These are phyloP conservation scores for Bullera alba DNA, from an alignment of 768 basidiomycete genomes.

Conservation along the genomic window DNA sequence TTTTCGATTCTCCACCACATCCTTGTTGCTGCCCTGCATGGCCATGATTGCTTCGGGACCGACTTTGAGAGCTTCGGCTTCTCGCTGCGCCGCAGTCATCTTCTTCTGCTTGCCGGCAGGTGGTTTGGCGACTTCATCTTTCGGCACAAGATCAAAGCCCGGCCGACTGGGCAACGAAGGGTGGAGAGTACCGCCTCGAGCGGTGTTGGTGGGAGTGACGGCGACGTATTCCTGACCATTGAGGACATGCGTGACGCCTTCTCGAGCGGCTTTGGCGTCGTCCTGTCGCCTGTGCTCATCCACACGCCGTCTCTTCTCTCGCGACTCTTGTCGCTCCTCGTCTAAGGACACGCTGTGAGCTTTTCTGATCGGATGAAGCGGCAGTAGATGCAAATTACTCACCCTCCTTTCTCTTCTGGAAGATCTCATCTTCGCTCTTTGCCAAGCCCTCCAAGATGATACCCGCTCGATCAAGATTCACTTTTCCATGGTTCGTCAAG, in stretches of 20 bases:
- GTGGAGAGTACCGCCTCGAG: constrained; percentile 45
- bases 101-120: constrained; percentile 4
- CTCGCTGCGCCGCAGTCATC: constrained; percentile 11
- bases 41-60: constrained; percentile 20
- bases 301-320: constrained; percentile 77
- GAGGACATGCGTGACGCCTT: constrained; percentile 23
- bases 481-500: constrained; percentile 81
- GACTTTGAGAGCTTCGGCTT: constrained; percentile 7
- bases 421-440: constrained; percentile 91
- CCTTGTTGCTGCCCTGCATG: constrained; percentile 72
- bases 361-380: neutral
- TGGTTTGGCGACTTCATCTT: constrained; percentile 9
- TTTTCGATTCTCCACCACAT: constrained; percentile 80
- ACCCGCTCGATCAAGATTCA: constrained; percentile 78
- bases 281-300: constrained; percentile 51
- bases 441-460: constrained; percentile 94
- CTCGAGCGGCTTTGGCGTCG: constrained; percentile 21
- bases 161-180: constrained; percentile 63
- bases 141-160: constrained; percentile 45
- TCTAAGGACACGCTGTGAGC: constrained; percentile 56
- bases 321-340: constrained; percentile 88
- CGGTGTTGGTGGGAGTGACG: constrained; percentile 27
- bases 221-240: constrained; percentile 44
- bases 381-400: constrained; percentile 46
- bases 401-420: constrained; percentile 86